phyloP scores from a whole-genome alignment of 108 stramenopile species.

The Hondaea fermentalgiana region DNA sequence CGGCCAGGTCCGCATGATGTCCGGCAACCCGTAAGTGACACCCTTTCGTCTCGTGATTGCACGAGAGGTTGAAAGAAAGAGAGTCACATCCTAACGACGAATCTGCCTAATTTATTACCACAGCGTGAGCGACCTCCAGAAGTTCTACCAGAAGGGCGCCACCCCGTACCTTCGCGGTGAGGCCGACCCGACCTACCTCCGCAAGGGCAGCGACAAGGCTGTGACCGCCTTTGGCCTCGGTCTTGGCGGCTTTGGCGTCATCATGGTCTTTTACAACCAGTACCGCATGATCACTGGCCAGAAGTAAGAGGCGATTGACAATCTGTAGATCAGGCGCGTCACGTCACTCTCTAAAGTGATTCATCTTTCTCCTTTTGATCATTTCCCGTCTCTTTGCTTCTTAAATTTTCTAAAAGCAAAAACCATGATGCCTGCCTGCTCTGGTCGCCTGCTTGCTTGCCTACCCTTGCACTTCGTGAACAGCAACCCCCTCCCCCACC shows the following conservation, averaged over 20 bases:
- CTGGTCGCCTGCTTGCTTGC: no score
- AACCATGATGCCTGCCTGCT: no score
- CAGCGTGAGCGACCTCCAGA: background rate
- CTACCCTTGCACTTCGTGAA: no score
- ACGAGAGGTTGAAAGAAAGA: no score
- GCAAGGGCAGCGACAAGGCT: background rate
- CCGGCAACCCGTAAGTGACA: no score
- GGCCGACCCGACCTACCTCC: slow-evolving; percentile 15
- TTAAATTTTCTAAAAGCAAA: background rate
- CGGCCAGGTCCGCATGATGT: no score
- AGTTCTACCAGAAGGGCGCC: slow-evolving; percentile 9
- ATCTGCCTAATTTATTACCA: background rate
- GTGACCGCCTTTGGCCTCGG: background rate
- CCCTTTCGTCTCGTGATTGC: no score
- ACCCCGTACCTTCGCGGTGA: slow-evolving; percentile 18
- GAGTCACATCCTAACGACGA: background rate
- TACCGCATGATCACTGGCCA: background rate
- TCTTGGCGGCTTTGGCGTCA: background rate
- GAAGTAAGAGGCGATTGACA: background rate
- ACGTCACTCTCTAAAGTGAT: background rate
- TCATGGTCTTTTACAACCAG: background rate
- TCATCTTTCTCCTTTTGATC: background rate
- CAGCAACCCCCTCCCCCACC: no score
- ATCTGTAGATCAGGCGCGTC: background rate
- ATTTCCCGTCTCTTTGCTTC: background rate